phyloP scores from a whole-genome alignment of 192 early-diverging fungal genomes.

The Piromyces sp. region DNA sequence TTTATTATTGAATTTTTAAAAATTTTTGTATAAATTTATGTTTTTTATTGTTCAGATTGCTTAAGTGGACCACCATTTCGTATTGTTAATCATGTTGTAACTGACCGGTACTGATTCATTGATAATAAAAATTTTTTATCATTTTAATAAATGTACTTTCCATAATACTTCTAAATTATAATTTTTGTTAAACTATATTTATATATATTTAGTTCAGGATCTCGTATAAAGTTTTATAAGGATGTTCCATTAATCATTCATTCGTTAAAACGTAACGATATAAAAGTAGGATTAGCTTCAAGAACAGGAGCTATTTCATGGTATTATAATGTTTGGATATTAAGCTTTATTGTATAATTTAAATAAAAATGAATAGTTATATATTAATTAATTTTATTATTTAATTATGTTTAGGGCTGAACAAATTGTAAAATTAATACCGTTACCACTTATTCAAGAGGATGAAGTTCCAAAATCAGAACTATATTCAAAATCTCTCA shows the following conservation, averaged over 20 bases:
- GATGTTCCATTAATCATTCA: neutral
- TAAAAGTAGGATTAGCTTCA: neutral
- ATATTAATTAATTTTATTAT: too few species aligned
- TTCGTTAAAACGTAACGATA: neutral
- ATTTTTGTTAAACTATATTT: neutral
- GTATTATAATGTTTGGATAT: neutral
- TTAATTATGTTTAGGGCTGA: neutral
- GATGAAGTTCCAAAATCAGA: neutral
- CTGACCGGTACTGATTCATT: neutral
- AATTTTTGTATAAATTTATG: neutral
- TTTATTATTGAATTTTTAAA: too few species aligned
- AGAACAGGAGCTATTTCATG: neutral
- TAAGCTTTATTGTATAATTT: too few species aligned
- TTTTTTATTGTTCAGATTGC: neutral
- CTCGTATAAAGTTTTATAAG: neutral
- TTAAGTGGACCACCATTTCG: neutral
- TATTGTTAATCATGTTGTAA: neutral
- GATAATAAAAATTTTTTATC: too few species aligned
- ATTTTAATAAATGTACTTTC: too few species aligned
- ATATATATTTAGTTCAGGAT: neutral
- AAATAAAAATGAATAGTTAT: too few species aligned
- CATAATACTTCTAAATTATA: too few species aligned
- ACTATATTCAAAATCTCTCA: neutral
- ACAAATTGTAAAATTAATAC: neutral
- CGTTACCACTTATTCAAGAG: neutral